Evolutionary conservation across 768 basidiomycete species (phyloP).

Genomic region (Calocybe indica): DNA sequence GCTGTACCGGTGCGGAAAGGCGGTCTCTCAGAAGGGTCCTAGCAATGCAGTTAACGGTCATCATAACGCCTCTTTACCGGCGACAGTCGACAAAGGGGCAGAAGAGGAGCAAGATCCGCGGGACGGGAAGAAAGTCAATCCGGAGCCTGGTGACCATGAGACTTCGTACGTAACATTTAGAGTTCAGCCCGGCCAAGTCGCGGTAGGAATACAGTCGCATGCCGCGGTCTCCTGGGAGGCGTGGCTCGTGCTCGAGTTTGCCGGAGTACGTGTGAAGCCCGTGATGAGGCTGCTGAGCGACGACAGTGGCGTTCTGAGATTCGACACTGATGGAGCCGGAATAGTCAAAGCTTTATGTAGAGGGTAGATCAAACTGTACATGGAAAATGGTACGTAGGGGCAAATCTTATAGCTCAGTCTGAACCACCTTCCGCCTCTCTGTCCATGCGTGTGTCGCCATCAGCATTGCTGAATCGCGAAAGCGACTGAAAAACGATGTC

Average conservation of each 20-base stretch:
- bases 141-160: too few species aligned
- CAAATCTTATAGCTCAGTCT: constrained; percentile 5
- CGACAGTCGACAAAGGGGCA: too few species aligned
- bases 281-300: constrained; percentile 12
- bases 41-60: too few species aligned
- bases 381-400: too few species aligned
- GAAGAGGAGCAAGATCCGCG: too few species aligned
- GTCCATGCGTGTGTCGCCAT: constrained; percentile 1
- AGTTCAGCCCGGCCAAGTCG: constrained; percentile 7
- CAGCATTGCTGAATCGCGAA: constrained; percentile 17
- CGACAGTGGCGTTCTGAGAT: constrained; percentile 14
- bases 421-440: constrained; percentile 2
- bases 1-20: too few species aligned
- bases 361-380: too few species aligned
- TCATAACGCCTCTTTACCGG: too few species aligned
- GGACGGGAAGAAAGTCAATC: too few species aligned
- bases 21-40: too few species aligned
- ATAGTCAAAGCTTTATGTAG: constrained; percentile 16
- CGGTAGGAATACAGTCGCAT: constrained; percentile 11
- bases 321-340: constrained; percentile 15
- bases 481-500: constrained; percentile 56
- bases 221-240: background rate
- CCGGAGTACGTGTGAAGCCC: constrained; percentile 16
- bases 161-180: constrained; percentile 6
- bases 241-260: constrained; percentile 17